Evolutionary conservation across 2,329 filamentous ascomycete species (phyloP).

Genomic region (Colletotrichum sp.): DNA sequence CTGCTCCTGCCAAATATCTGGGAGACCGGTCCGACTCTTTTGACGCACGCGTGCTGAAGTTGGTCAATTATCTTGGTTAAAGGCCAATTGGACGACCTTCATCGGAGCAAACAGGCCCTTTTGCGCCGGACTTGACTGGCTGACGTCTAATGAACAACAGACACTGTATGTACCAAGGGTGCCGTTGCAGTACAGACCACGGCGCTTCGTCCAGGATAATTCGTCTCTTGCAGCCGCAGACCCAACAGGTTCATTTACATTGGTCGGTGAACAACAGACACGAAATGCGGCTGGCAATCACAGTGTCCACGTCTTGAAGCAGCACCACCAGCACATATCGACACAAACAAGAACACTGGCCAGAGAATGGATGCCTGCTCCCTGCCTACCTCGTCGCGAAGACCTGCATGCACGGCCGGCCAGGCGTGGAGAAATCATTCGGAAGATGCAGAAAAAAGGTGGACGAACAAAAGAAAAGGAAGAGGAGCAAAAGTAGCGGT

Average conservation of each 20-base stretch:
- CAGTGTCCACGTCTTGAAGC: background rate
- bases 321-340: background rate
- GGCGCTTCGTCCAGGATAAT: background rate
- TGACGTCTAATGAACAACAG: background rate
- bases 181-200: background rate
- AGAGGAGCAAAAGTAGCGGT: slow-evolving; percentile 19
- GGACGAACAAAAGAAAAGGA: slow-evolving; percentile 10
- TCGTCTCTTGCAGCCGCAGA: background rate
- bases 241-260: background rate
- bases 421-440: slow-evolving; percentile 14
- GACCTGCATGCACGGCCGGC: slow-evolving; percentile 13
- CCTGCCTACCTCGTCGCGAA: background rate
- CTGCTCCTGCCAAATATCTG: background rate
- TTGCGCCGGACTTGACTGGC: background rate
- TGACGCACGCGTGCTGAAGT: background rate
- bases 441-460: slow-evolving; percentile 9
- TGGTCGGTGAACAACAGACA: background rate
- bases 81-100: background rate
- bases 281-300: background rate
- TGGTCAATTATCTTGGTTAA: background rate
- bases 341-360: background rate
- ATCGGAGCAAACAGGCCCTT: background rate
- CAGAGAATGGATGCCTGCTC: background rate
- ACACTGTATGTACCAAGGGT: background rate
- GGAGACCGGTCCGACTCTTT: background rate